Conservation (phyloP, 208 protist genomes). For the Porcisia deanei region DNA sequence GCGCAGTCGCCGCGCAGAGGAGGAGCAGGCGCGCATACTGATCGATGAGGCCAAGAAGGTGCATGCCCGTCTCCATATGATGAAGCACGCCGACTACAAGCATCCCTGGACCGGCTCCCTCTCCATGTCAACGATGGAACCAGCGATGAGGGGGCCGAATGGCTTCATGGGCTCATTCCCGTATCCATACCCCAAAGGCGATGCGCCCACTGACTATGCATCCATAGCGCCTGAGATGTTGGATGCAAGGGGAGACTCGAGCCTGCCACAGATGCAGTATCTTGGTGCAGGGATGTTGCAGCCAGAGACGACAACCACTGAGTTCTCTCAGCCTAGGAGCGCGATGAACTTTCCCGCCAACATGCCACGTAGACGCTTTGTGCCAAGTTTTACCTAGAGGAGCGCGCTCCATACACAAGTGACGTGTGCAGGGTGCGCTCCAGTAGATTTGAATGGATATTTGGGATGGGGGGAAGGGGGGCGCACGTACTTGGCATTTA, state of each 20-base stretch:
- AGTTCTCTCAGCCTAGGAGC: neutral
- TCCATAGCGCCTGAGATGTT: neutral
- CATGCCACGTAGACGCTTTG: constrained; percentile 26
- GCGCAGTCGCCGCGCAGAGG: constrained; percentile 35
- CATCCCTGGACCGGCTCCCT: constrained; percentile 2
- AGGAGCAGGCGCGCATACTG: constrained; percentile 45
- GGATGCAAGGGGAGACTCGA: neutral
- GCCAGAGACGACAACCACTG: neutral
- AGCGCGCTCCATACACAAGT: constrained; percentile 10
- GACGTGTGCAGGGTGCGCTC: neutral
- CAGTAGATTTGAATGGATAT: neutral
- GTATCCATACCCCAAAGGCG: constrained; percentile 5
- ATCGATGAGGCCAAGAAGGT: constrained; percentile 56
- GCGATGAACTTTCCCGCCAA: constrained; percentile 10
- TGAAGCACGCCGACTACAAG: constrained; percentile 31
- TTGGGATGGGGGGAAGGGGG: no score
- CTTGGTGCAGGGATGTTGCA: constrained; percentile 27
- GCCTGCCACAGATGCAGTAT: constrained; percentile 26
- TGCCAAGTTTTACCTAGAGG: constrained; percentile 1
- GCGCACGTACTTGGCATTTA: neutral
- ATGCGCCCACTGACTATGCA: neutral
- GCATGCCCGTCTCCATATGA: constrained; percentile 51
- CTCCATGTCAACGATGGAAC: constrained; percentile 5
- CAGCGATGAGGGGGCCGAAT: constrained; percentile 13
- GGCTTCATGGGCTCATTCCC: constrained; percentile 5